Evolutionary conservation across 768 basidiomycete genomes (phyloP).

Genomic region (Saitozyma sp.): DNA sequence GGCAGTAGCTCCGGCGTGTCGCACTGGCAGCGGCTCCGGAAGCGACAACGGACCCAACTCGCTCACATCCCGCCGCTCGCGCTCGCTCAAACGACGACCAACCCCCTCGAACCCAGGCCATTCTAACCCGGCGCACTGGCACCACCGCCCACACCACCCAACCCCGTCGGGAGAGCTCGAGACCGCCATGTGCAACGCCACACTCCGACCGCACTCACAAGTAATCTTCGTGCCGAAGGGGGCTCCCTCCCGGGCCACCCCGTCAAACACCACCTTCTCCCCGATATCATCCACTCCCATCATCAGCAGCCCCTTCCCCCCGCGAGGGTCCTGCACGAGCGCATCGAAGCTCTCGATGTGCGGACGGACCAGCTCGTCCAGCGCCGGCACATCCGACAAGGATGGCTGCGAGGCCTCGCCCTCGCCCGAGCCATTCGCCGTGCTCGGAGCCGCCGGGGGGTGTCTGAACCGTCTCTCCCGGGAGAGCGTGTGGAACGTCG

Average conservation of each 20-base stretch:
- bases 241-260: constrained; percentile 61
- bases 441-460: constrained; percentile 60
- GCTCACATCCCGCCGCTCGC: no score
- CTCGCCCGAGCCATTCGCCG: no score
- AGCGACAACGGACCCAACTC: no score
- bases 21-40: no score
- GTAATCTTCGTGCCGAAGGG: constrained; percentile 75
- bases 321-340: constrained; percentile 89
- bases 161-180: background rate
- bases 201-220: constrained; percentile 27
- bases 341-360: constrained; percentile 97
- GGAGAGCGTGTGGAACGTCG: constrained; percentile 71
- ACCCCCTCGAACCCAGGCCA: background rate
- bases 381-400: constrained; percentile 69
- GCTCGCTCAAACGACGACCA: no score
- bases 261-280: constrained; percentile 90
- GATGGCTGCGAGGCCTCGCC: no score
- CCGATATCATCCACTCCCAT: constrained; percentile 80
- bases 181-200: background rate
- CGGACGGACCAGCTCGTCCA: constrained; percentile 90
- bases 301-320: constrained; percentile 74
- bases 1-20: no score
- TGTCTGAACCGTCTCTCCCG: constrained; percentile 76
- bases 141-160: background rate
- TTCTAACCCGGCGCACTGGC: no score